Evolutionary conservation across 805 yeast genomes (phyloP).

Genomic region (Torulaspora quercuum): DNA sequence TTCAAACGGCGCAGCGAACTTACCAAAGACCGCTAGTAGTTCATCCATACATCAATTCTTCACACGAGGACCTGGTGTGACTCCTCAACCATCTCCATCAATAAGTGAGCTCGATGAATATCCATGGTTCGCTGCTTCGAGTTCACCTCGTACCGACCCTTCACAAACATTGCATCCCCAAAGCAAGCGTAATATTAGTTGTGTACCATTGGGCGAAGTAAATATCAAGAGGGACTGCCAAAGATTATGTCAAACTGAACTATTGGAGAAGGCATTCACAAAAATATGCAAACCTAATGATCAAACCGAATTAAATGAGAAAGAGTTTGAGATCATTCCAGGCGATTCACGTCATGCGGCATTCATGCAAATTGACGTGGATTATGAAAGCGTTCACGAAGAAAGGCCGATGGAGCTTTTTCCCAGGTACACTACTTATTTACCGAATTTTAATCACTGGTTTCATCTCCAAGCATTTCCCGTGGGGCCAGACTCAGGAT

Average conservation of each 20-base stretch:
- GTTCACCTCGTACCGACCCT: conserved; percentile 27
- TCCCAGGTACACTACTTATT: conserved; percentile 30
- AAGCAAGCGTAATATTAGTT: conserved; percentile 8
- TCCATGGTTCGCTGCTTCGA: conserved; percentile 39
- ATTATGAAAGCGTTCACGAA: conserved; percentile 14
- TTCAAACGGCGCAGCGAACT: conserved; percentile 22
- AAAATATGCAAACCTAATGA: conserved; percentile 15
- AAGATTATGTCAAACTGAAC: conserved; percentile 27
- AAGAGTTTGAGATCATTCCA: conserved; percentile 18
- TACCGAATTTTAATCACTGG: conserved; percentile 33
- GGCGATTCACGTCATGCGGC: conserved; percentile 27
- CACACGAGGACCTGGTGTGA: conserved; percentile 19
- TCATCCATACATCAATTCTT: conserved; percentile 29
- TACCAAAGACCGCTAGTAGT: conserved; percentile 30
- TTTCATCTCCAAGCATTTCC: conserved; percentile 54
- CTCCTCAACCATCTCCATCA: conserved; percentile 39
- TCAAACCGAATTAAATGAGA: conserved; percentile 4
- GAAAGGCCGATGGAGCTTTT: conserved; percentile 22
- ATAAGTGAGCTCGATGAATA: conserved; percentile 40
- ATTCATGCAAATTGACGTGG: conserved; percentile 28
- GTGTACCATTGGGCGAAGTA: conserved; percentile 17
- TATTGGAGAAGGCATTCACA: conserved; percentile 33
- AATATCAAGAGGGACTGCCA: conserved; percentile 28
- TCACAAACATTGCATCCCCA: conserved; percentile 10
- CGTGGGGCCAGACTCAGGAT: conserved; percentile 46